These are phyloP conservation scores for Leccinum longicurvipes DNA, from an alignment of 768 basidiomycete genomes.

Conservation along the genomic window DNA sequence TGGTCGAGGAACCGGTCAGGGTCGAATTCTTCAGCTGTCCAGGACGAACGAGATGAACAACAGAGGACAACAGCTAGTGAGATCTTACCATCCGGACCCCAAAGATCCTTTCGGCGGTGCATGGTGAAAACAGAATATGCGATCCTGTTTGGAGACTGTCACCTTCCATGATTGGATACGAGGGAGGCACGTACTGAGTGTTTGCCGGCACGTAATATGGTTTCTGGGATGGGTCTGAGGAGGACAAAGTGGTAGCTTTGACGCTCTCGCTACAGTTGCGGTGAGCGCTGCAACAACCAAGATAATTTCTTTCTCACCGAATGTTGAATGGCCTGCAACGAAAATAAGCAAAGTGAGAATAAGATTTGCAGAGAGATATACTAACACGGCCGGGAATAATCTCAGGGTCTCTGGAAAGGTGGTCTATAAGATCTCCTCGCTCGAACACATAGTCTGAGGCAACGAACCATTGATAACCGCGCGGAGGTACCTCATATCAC, in stretches of 20 bases:
- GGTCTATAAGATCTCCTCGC: background rate
- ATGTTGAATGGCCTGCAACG: slow-evolving; percentile 44
- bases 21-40: slow-evolving; percentile 60
- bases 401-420: slow-evolving; percentile 46
- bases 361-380: background rate
- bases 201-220: slow-evolving; percentile 36
- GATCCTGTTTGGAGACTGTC: slow-evolving; percentile 27
- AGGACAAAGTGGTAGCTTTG: slow-evolving; percentile 47
- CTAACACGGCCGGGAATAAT: slow-evolving; percentile 49
- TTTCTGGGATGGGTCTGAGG: slow-evolving; percentile 14
- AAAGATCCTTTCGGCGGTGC: slow-evolving; percentile 63
- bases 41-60: background rate
- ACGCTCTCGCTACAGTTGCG: slow-evolving; percentile 40
- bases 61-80: background rate
- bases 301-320: slow-evolving; percentile 28
- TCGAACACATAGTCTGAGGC: background rate
- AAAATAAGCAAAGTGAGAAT: background rate
- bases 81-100: slow-evolving; percentile 65
- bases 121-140: slow-evolving; percentile 59
- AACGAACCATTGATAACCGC: slow-evolving; percentile 60
- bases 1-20: slow-evolving; percentile 70
- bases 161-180: background rate
- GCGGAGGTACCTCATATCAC: slow-evolving; percentile 60
- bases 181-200: slow-evolving; percentile 33
- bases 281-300: background rate